Conservation (phyloP, 345 rosid genomes). For the Boechera retrofracta region DNA sequence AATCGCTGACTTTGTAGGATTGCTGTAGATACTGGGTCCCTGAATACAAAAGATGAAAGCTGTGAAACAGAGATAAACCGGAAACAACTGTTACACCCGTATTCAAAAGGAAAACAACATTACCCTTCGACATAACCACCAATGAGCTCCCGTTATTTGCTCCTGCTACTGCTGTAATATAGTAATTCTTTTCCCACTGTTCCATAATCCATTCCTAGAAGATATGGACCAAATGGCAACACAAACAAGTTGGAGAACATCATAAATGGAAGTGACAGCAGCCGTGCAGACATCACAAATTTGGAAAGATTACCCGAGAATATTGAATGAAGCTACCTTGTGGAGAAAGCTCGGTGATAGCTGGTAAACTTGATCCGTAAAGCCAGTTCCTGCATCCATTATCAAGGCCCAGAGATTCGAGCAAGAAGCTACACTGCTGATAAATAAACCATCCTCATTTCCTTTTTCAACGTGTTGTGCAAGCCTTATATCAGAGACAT, state of each 20-base stretch:
- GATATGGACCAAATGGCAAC: slow-evolving; percentile 20
- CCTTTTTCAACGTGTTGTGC: slow-evolving; percentile 88
- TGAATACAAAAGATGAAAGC: slow-evolving; percentile 39
- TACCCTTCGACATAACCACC: slow-evolving; percentile 97
- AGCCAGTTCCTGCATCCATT: slow-evolving; percentile 97
- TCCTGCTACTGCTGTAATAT: slow-evolving; percentile 96
- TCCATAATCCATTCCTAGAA: slow-evolving; percentile 96
- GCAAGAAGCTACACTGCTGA: slow-evolving; percentile 92
- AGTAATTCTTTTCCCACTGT: slow-evolving; percentile 95
- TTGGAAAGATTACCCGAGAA: slow-evolving; percentile 15
- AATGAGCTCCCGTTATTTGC: slow-evolving; percentile 85
- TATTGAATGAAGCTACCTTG: slow-evolving; percentile 63
- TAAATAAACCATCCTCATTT: slow-evolving; percentile 83
- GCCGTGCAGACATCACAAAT: slow-evolving; percentile 18
- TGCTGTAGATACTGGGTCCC: slow-evolving; percentile 95
- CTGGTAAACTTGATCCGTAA: slow-evolving; percentile 79
- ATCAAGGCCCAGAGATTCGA: slow-evolving; percentile 95
- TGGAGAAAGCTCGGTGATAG: slow-evolving; percentile 79
- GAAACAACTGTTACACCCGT: not conserved
- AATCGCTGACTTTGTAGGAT: slow-evolving; percentile 95
- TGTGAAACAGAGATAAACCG: slow-evolving; percentile 16
- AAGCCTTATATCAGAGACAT: slow-evolving; percentile 81
- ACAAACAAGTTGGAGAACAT: slow-evolving; percentile 23
- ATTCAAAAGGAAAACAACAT: slow-evolving; percentile 34
- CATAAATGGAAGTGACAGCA: slow-evolving; percentile 14